Percentiles rank a stretch among this genome's conserved stretches.
Conservation (phyloP, 306 rosid genomes). For the Cyclanthera cordifolia region DNA sequence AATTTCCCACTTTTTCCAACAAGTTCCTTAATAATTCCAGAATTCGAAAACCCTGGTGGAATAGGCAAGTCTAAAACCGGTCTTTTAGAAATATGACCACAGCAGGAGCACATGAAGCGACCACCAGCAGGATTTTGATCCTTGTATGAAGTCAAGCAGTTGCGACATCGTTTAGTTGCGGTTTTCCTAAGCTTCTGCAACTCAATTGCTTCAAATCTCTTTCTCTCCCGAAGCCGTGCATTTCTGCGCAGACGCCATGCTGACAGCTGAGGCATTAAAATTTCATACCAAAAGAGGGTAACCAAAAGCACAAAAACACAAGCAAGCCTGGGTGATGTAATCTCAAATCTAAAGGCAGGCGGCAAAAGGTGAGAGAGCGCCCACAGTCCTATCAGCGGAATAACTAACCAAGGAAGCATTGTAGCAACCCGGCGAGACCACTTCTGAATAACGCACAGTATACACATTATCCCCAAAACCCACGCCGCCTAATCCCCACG, state of each 20-base stretch:
- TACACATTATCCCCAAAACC: conserved; percentile 96
- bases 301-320: conserved; percentile 86
- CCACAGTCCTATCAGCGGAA: conserved; percentile 92
- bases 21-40: conserved; percentile 61
- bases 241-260: conserved; percentile 83
- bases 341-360: conserved; percentile 88
- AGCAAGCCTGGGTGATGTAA: conserved; percentile 86
- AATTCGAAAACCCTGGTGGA: conserved; percentile 52
- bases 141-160: conserved; percentile 81
- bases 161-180: conserved; percentile 79
- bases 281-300: conserved; percentile 97
- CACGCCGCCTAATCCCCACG: too few species aligned
- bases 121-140: conserved; percentile 99
- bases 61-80: conserved; percentile 87
- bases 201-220: conserved; percentile 82
- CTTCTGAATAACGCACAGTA: conserved; percentile 99
- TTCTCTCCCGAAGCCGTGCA: conserved; percentile 74
- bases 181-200: conserved; percentile 83
- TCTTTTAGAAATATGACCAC: conserved; percentile 89
- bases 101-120: conserved; percentile 87
- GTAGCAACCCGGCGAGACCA: conserved; percentile 99
- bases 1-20: conserved; percentile 87
- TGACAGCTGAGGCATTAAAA: conserved; percentile 95
- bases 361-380: conserved; percentile 98
- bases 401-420: conserved; percentile 98